Evolutionary conservation across 179 eudicot genomes (phyloP).

Genomic region (Patellifolia procumbens): DNA sequence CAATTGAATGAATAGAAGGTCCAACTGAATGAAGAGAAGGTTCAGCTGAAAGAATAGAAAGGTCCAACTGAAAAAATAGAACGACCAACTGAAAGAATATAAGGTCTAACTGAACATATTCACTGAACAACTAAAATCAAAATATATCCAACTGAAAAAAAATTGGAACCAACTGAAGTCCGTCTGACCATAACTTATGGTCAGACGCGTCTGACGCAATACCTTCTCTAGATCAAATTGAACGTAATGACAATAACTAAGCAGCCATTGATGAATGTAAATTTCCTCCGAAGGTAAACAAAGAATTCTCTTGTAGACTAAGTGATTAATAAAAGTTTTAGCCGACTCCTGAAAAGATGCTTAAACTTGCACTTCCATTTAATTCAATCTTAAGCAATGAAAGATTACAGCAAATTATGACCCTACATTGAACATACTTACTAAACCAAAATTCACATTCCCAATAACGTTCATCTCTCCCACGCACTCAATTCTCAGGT

Average conservation of each 20-base stretch:
- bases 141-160: no score
- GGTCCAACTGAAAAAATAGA: no score
- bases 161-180: no score
- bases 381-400: conserved; percentile 24
- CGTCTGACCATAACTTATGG: no score
- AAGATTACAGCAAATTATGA: conserved; percentile 31
- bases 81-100: no score
- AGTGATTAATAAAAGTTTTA: conserved; percentile 16
- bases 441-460: conserved; percentile 14
- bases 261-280: conserved; percentile 37
- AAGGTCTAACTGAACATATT: no score
- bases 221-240: no score
- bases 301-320: conserved; percentile 35
- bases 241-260: conserved; percentile 19
- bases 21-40: no score
- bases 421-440: conserved; percentile 21
- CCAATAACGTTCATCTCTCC: conserved; percentile 16
- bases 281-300: conserved; percentile 28
- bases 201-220: no score
- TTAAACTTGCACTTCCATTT: conserved; percentile 17
- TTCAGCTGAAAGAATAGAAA: no score
- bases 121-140: no score
- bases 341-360: conserved; percentile 26
- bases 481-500: conserved; percentile 23
- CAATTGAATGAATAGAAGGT: no score